phyloP scores from a whole-genome alignment of 1,284 basidiomycete species.

The Irpex lacteus region DNA sequence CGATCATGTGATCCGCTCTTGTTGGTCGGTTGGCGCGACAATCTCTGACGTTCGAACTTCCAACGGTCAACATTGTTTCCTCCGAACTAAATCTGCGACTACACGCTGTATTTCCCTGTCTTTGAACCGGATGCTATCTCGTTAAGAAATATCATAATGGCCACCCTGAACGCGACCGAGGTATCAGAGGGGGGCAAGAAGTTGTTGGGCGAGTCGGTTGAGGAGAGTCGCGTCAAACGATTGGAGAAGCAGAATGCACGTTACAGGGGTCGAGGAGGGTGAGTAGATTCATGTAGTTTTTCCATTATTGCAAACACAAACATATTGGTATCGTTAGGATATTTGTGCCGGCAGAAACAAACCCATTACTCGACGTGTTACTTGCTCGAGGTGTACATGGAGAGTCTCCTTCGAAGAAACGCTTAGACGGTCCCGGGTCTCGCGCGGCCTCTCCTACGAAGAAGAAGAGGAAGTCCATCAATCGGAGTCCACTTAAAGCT shows the following conservation, averaged over 20 bases:
- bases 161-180: neutral
- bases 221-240: constrained; percentile 17
- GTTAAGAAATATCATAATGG: neutral
- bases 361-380: constrained; percentile 17
- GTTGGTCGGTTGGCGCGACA: no score
- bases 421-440: neutral
- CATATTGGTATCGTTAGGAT: constrained; percentile 9
- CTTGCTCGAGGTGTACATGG: constrained; percentile 17
- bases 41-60: no score
- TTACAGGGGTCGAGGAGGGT: constrained; percentile 20
- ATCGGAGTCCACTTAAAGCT: neutral
- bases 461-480: neutral
- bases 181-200: constrained; percentile 1
- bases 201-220: constrained; percentile 12
- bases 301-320: neutral
- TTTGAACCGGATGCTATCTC: no score
- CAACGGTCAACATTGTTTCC: no score
- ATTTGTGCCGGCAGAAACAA: constrained; percentile 18
- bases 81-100: no score
- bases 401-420: constrained; percentile 14
- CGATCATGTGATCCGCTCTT: neutral
- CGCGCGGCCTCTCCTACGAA: neutral
- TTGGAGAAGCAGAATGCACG: constrained; percentile 19
- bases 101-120: no score
- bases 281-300: constrained; percentile 1